Base-by-base conservation (phyloP, 2,329 filamentous ascomycete genomes). In the Chrysoporthe austroafricana region DNA sequence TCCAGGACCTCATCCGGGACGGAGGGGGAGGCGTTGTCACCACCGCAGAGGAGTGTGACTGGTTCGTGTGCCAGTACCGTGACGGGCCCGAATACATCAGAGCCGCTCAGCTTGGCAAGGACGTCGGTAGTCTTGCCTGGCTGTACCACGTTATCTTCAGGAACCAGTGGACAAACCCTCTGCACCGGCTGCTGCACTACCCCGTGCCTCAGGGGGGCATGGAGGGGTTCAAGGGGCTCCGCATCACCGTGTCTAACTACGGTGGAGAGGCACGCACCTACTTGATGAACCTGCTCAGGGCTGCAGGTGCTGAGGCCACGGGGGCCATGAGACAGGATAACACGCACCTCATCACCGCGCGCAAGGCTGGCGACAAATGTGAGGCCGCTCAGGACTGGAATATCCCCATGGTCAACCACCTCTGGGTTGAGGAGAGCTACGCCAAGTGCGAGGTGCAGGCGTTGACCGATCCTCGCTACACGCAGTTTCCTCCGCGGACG, bases 371-470 rank as follows among this genome's bases (percentile, higher is more conserved):
- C 75, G 96, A 98, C 76, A 99, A 99, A 79, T 97, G 92, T 77
- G 90, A 91, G 48, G 96, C 96, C 1, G 96, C 96, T 0, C 87
- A 88, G 70, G 96, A 98, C 79, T 99, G 96, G 96, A 91, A 91
- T 64, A 90, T 98, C 65, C 83, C 93, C 66, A 91, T 97, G 73
- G 83, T 97, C 73, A 99, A 98, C 77, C 96, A 99, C 76, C 84
- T 99, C 0, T 99, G 96, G 96, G 86, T 99, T 58, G 96, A 99
- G 78, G 96, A 99, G 76, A 96, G 94, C 78, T 99, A 98, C 76
- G 93, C 95, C 1, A 93, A 91, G 76, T 97, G 94, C 81, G 86
- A 91, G 74, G 82, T 91, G 67, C 91, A 93, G 76, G 87, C 88
- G 0, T 81, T 94, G 32, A 91, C 91, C 4, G 87, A 92, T 63